These are phyloP conservation scores for Linnemannia schmuckeri DNA, from an alignment of 192 early-diverging fungal genomes.

Conservation along the genomic window DNA sequence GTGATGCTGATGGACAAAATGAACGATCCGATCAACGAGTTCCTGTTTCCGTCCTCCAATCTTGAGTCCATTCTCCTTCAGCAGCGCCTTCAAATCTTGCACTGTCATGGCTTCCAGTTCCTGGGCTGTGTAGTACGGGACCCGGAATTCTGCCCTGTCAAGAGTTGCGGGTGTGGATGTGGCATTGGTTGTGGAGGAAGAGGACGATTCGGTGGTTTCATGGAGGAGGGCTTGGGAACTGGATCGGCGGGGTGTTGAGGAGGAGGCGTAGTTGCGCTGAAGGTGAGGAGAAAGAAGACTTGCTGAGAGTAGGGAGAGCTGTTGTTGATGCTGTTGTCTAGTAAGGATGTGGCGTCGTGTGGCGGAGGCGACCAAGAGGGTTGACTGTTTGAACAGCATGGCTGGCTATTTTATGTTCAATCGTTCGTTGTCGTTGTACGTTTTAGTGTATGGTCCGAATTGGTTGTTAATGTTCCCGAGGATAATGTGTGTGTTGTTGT, in stretches of 20 bases:
- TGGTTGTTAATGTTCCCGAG: too few relatives aligned
- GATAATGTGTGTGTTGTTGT: too few relatives aligned
- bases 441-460: not conserved
- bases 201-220: not conserved
- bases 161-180: not conserved
- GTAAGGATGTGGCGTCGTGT: not conserved
- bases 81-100: slow-evolving; percentile 7
- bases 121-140: slow-evolving; percentile 8
- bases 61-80: slow-evolving; percentile 35
- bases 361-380: not conserved
- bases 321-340: too few relatives aligned
- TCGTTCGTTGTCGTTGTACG: not conserved
- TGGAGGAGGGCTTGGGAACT: not conserved
- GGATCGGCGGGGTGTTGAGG: slow-evolving; percentile 5
- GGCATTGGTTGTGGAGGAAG: not conserved
- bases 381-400: slow-evolving; percentile 5
- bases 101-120: slow-evolving; percentile 41
- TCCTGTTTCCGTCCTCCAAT: slow-evolving; percentile 30
- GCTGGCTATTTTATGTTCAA: not conserved
- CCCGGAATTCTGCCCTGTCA: not conserved
- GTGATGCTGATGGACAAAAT: slow-evolving; percentile 13
- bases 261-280: slow-evolving; percentile 3
- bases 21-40: slow-evolving; percentile 12
- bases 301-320: not conserved
- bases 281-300: not conserved